Conservation (phyloP, 2,329 filamentous ascomycete genomes). For the Anthostomella pinea region DNA sequence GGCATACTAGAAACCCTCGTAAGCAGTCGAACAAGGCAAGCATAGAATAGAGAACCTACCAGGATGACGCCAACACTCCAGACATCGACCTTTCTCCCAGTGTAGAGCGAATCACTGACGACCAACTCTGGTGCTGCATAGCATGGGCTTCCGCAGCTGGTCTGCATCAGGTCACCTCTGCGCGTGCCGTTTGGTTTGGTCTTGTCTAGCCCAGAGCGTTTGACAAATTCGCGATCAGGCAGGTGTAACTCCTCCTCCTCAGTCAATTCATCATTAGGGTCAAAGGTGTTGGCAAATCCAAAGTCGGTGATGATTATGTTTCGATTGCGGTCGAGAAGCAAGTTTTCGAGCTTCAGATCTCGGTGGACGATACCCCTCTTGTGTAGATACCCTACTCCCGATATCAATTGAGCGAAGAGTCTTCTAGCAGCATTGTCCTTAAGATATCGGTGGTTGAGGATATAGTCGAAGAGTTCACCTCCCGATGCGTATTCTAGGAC, state of each 20-base stretch:
- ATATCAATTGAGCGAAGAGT: slow-evolving; percentile 92
- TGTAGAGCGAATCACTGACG: slow-evolving; percentile 95
- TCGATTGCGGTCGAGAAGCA: slow-evolving; percentile 90
- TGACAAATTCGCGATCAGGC: slow-evolving; percentile 83
- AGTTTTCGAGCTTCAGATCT: slow-evolving; percentile 93
- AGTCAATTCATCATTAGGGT: slow-evolving; percentile 79
- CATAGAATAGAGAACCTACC: slow-evolving; percentile 53
- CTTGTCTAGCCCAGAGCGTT: slow-evolving; percentile 80
- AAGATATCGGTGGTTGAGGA: slow-evolving; percentile 91
- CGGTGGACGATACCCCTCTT: slow-evolving; percentile 98
- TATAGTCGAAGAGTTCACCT: slow-evolving; percentile 97
- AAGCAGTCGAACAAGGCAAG: slow-evolving; percentile 19
- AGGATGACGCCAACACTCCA: slow-evolving; percentile 99
- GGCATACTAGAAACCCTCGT: slow-evolving; percentile 68
- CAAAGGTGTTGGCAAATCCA: slow-evolving; percentile 97
- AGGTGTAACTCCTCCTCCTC: slow-evolving; percentile 90
- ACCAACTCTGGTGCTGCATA: slow-evolving; percentile 97
- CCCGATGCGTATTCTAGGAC: slow-evolving; percentile 98
- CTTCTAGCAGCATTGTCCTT: slow-evolving; percentile 90
- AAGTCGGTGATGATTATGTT: slow-evolving; percentile 99
- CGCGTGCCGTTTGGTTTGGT: slow-evolving; percentile 71
- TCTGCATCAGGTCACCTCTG: slow-evolving; percentile 96
- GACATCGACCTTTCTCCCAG: slow-evolving; percentile 94
- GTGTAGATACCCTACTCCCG: slow-evolving; percentile 94
- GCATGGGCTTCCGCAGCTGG: slow-evolving; percentile 95